Evolutionary conservation across 176 grass and related monocot species (phyloP).

Genomic region (Carex pumila): DNA sequence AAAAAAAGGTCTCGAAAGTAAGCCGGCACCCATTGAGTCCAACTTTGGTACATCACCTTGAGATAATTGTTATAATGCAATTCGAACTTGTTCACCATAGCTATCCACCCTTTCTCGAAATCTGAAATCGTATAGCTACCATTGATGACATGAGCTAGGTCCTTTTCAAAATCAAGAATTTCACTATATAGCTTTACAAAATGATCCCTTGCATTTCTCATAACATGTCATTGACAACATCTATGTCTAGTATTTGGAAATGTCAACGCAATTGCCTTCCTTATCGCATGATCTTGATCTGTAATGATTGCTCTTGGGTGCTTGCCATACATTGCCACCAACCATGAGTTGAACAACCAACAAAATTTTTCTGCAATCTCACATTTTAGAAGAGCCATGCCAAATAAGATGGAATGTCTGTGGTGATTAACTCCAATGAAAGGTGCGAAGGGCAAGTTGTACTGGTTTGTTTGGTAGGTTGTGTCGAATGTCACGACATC

Average conservation of each 20-base stretch:
- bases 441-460: conserved; percentile 13
- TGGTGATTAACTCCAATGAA: conserved; percentile 29
- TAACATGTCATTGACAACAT: conserved; percentile 13
- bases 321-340: background rate
- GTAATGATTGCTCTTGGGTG: background rate
- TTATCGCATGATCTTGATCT: background rate
- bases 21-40: conserved; percentile 20
- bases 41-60: conserved; percentile 15
- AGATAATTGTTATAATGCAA: conserved; percentile 13
- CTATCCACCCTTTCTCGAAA: conserved; percentile 17
- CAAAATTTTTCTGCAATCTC: conserved; percentile 1
- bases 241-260: background rate
- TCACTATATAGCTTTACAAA: background rate
- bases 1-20: conserved; percentile 24
- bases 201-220: conserved; percentile 17
- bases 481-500: conserved; percentile 23
- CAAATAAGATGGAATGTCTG: conserved; percentile 8
- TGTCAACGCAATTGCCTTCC: background rate
- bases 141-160: conserved; percentile 3
- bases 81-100: conserved; percentile 9
- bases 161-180: background rate
- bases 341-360: conserved; percentile 20
- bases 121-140: background rate
- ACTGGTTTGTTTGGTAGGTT: conserved; percentile 17
- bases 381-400: background rate